These are phyloP conservation scores for Iberis pinnata DNA, from an alignment of 345 rosid genomes.

Conservation along the genomic window DNA sequence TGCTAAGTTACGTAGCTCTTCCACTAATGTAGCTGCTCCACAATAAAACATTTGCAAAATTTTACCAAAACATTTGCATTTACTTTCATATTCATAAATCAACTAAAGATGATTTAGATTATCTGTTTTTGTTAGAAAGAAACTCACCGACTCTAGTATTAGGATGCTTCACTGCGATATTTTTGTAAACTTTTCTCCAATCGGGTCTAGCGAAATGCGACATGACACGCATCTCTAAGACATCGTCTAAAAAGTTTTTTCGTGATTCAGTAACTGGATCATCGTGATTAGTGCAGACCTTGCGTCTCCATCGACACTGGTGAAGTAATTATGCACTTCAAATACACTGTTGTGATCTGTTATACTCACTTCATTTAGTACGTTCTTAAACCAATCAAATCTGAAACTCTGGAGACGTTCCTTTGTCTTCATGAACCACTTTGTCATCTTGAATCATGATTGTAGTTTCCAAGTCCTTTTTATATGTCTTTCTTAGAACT, in stretches of 20 bases:
- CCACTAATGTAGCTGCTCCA: too few species aligned
- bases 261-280: constrained; percentile 71
- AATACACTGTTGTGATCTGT: constrained; percentile 53
- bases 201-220: constrained; percentile 76
- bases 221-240: constrained; percentile 70
- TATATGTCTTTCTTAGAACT: too few species aligned
- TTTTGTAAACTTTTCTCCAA: constrained; percentile 68
- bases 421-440: too few species aligned
- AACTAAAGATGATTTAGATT: too few species aligned
- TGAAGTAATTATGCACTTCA: constrained; percentile 72
- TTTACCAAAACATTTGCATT: too few species aligned
- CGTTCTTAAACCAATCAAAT: constrained; percentile 82
- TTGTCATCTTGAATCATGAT: too few species aligned
- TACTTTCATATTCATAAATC: too few species aligned
- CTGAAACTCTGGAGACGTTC: too few species aligned
- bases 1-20: too few species aligned
- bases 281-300: constrained; percentile 72
- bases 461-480: too few species aligned
- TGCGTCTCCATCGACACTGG: constrained; percentile 83
- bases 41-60: too few species aligned
- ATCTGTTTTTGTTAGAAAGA: too few species aligned
- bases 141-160: constrained; percentile 58
- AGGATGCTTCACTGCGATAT: constrained; percentile 53
- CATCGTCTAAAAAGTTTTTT: constrained; percentile 69
- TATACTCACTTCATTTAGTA: constrained; percentile 77